These are phyloP conservation scores for Excoecaria agallocha DNA, from an alignment of 345 rosid genomes.

Conservation along the genomic window DNA sequence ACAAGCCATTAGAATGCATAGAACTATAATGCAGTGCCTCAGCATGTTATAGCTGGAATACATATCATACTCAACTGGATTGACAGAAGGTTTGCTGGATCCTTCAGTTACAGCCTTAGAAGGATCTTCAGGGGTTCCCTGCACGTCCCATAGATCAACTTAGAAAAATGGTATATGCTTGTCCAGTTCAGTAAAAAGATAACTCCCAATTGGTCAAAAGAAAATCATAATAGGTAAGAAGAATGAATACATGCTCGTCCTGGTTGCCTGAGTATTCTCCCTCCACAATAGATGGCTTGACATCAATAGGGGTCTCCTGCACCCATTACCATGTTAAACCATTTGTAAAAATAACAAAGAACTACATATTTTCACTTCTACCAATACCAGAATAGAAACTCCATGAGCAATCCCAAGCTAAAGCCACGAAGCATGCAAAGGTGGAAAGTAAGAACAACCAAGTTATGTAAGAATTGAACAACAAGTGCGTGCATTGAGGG, in stretches of 20 bases:
- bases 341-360: not conserved
- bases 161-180: conserved; percentile 13
- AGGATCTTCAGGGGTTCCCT: conserved; percentile 45
- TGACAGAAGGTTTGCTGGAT: conserved; percentile 29
- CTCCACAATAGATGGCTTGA: conserved; percentile 50
- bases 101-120: conserved; percentile 29
- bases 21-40: conserved; percentile 5
- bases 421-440: not conserved
- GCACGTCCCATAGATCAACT: conserved; percentile 31
- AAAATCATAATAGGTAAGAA: conserved; percentile 6
- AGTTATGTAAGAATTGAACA: not conserved
- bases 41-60: conserved; percentile 12
- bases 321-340: conserved; percentile 17
- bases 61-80: conserved; percentile 41
- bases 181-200: not conserved
- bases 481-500: too few species aligned
- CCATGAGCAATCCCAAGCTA: not conserved
- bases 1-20: not conserved
- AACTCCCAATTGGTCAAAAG: not conserved
- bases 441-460: not conserved
- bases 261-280: conserved; percentile 40
- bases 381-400: not conserved
- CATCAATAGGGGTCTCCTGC: conserved; percentile 51
- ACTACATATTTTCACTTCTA: not conserved
- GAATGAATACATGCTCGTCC: conserved; percentile 40